Conservation (phyloP, 768 basidiomycete species). For the Phanerochaete carnosa region DNA sequence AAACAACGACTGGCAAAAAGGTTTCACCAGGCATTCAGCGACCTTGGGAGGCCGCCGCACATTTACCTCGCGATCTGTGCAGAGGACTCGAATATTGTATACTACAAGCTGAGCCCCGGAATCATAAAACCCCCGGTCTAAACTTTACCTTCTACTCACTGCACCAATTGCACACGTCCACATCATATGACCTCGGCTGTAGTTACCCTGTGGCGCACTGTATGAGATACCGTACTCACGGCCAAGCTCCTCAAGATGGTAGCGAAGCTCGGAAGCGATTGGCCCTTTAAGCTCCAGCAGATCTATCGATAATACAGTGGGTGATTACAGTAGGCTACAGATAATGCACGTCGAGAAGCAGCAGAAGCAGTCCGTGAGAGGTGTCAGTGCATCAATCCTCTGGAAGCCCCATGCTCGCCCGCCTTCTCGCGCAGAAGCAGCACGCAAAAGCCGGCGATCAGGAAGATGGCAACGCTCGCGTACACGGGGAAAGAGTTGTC, state of each 20-base stretch:
- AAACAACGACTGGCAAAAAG: constrained; percentile 28
- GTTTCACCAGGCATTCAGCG: constrained; percentile 55
- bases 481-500: constrained; percentile 74
- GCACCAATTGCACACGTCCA: neutral
- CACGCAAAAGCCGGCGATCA: constrained; percentile 59
- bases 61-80: constrained; percentile 71
- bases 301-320: neutral
- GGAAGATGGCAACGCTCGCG: constrained; percentile 63
- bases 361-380: neutral
- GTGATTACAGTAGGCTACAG: neutral
- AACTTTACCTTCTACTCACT: neutral
- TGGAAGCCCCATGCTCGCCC: constrained; percentile 30
- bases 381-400: constrained; percentile 3
- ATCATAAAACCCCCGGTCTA: constrained; percentile 71
- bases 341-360: neutral
- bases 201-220: neutral
- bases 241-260: neutral
- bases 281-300: neutral
- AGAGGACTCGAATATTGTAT: constrained; percentile 79
- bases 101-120: constrained; percentile 77
- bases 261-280: neutral
- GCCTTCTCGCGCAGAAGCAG: constrained; percentile 52
- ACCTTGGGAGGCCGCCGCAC: constrained; percentile 42
- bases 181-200: neutral
- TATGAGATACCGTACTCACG: neutral